Evolutionary conservation across 2,329 filamentous ascomycete species (phyloP).

Genomic region (Penicillium sp.): DNA sequence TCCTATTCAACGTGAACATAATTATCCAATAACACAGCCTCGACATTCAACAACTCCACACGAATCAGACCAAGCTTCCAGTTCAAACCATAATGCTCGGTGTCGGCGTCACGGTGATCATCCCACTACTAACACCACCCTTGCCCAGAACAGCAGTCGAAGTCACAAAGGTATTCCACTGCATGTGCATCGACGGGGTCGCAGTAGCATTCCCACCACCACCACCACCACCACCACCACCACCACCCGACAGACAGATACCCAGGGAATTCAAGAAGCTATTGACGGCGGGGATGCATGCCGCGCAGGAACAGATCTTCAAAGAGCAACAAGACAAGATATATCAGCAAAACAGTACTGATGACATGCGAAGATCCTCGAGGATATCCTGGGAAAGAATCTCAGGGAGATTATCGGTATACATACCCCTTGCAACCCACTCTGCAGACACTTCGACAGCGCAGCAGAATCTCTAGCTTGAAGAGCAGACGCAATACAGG

Average conservation of each 20-base stretch:
- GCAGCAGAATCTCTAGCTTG: slow-evolving; percentile 19
- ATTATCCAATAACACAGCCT: not conserved
- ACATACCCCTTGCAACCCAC: slow-evolving; percentile 12
- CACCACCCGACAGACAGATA: slow-evolving; percentile 14
- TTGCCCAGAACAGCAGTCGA: not conserved
- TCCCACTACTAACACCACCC: not conserved
- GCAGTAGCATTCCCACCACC: not conserved
- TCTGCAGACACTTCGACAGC: slow-evolving; percentile 23
- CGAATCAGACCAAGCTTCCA: not conserved
- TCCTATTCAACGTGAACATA: not conserved
- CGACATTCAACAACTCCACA: not conserved
- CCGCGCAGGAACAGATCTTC: slow-evolving; percentile 29
- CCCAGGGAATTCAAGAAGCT: slow-evolving; percentile 22
- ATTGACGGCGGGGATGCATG: slow-evolving; percentile 20
- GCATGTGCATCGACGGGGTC: not conserved
- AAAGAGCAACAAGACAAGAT: not conserved
- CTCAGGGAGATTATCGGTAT: not conserved
- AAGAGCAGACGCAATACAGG: slow-evolving; percentile 25
- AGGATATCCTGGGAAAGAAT: no score
- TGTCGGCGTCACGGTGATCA: not conserved
- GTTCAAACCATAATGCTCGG: not conserved
- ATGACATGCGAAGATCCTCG: not conserved
- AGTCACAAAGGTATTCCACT: not conserved
- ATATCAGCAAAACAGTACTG: not conserved
- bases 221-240: not conserved